A percentile compares a stretch with the other conserved stretches of the same genome.
phyloP scores from a whole-genome alignment of 2,329 filamentous ascomycete genomes.

The Pseudogymnoascus sp. region DNA sequence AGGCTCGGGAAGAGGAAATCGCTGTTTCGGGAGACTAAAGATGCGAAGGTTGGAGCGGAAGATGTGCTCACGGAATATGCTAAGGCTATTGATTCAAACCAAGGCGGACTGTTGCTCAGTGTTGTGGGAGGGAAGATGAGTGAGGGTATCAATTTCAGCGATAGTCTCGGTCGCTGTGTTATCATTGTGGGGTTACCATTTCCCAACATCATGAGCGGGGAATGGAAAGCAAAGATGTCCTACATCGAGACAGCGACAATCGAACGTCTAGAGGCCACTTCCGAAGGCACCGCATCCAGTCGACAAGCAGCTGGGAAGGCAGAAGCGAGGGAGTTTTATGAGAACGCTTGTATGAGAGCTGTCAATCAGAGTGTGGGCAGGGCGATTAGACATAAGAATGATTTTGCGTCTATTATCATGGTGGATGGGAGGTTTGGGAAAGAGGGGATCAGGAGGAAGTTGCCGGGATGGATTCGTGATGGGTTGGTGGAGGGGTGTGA shows the following conservation, averaged over 20 bases:
- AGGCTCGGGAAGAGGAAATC: constrained; percentile 50
- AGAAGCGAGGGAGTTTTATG: constrained; percentile 71
- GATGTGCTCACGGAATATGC: constrained; percentile 68
- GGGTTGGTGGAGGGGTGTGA: constrained; percentile 50
- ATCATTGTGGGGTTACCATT: constrained; percentile 90
- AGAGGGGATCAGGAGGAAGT: constrained; percentile 63
- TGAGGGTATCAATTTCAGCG: constrained; percentile 97
- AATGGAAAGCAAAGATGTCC: constrained; percentile 88
- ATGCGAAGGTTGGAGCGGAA: constrained; percentile 54
- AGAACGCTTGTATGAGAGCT: constrained; percentile 92
- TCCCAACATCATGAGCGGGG: constrained; percentile 78
- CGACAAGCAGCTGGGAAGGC: constrained; percentile 36
- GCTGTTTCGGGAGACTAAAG: constrained; percentile 52
- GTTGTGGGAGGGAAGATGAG: constrained; percentile 93
- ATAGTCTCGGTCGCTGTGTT: constrained; percentile 79
- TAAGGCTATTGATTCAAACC: constrained; percentile 50
- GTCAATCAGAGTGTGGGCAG: constrained; percentile 96
- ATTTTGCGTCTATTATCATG: constrained; percentile 87
- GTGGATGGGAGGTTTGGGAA: constrained; percentile 73
- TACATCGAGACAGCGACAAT: constrained; percentile 63
- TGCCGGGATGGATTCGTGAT: constrained; percentile 81
- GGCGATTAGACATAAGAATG: constrained; percentile 77
- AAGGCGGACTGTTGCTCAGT: constrained; percentile 74
- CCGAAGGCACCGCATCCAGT: constrained; percentile 1
- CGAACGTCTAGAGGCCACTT: constrained; percentile 27